These are phyloP conservation scores for Conticribra guillardii DNA, from an alignment of 108 stramenopile genomes.

Conservation along the genomic window DNA sequence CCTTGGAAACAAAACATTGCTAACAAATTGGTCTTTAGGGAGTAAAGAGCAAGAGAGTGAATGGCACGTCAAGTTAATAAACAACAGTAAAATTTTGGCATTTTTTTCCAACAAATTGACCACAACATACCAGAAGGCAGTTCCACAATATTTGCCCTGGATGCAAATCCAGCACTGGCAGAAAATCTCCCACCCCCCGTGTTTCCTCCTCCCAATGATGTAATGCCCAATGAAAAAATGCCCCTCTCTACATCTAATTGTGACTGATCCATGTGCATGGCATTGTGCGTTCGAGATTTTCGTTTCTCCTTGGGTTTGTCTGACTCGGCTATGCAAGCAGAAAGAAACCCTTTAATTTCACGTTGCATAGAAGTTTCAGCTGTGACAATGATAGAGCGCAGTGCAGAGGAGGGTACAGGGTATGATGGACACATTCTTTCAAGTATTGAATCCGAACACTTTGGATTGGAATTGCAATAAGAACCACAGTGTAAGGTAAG, in stretches of 20 bases:
- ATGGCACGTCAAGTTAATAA: too few relatives aligned
- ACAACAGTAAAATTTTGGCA: too few relatives aligned
- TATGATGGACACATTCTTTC: slow-evolving; percentile 42
- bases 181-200: slow-evolving; percentile 14
- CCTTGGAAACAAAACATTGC: slow-evolving; percentile 71
- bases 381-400: slow-evolving; percentile 59
- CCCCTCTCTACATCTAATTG: slow-evolving; percentile 58
- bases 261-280: slow-evolving; percentile 43
- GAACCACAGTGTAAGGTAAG: too few relatives aligned
- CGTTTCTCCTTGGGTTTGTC: slow-evolving; percentile 48
- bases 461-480: neutral
- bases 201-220: slow-evolving; percentile 8
- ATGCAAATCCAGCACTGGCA: slow-evolving; percentile 21
- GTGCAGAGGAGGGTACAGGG: slow-evolving; percentile 55
- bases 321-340: slow-evolving; percentile 69
- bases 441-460: slow-evolving; percentile 45
- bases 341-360: slow-evolving; percentile 77
- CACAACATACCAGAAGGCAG: slow-evolving; percentile 11
- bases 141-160: slow-evolving; percentile 60
- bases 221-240: slow-evolving; percentile 74
- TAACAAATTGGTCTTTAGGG: slow-evolving; percentile 69
- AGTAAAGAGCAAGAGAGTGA: neutral
- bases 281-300: slow-evolving; percentile 31
- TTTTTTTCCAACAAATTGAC: neutral
- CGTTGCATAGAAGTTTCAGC: slow-evolving; percentile 75